These are phyloP conservation scores for Chrysoporthe cubensis DNA, from an alignment of 2,329 filamentous ascomycete genomes.

Conservation along the genomic window DNA sequence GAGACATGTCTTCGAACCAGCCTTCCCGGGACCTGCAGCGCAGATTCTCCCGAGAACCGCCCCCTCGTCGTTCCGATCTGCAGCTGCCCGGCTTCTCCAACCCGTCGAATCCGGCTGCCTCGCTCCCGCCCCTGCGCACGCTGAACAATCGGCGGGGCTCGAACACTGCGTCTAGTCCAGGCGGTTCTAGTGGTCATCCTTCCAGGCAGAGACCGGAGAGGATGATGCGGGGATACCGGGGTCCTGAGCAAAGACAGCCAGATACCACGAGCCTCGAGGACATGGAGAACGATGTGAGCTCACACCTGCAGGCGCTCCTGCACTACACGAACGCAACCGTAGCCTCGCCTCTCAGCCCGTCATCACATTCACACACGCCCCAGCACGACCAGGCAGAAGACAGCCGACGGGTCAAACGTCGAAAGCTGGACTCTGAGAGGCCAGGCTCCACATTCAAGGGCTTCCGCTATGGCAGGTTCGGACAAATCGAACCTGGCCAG, in stretches of 20 bases:
- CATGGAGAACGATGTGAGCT: conserved; percentile 46
- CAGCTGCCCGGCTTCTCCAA: conserved; percentile 31
- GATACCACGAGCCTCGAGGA: conserved; percentile 40
- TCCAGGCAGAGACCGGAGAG: conserved; percentile 36
- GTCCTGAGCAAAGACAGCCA: conserved; percentile 22
- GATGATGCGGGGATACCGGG: conserved; percentile 35
- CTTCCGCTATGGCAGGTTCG: conserved; percentile 83
- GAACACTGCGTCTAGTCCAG: conserved; percentile 33
- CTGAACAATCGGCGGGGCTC: conserved; percentile 37
- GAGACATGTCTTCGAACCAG: conserved; percentile 42
- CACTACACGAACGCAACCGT: conserved; percentile 36
- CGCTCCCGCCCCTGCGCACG: conserved; percentile 44
- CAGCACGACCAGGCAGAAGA: conserved; percentile 50
- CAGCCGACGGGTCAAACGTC: conserved; percentile 64
- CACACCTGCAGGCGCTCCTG: conserved; percentile 48
- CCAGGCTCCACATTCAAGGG: conserved; percentile 53
- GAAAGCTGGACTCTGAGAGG: conserved; percentile 70
- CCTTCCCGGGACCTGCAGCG: conserved; percentile 39
- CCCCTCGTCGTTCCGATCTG: conserved; percentile 34
- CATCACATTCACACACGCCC: conserved; percentile 40
- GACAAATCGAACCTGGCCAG: conserved; percentile 81
- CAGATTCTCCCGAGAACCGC: conserved; percentile 42
- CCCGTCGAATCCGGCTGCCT: conserved; percentile 12
- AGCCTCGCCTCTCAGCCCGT: conserved; percentile 38
- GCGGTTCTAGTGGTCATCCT: conserved; percentile 31